A percentile compares a stretch with the other conserved stretches of the same genome.
Conservation (phyloP, 164 flowering plant species). For the Stephania yunnanensis region DNA sequence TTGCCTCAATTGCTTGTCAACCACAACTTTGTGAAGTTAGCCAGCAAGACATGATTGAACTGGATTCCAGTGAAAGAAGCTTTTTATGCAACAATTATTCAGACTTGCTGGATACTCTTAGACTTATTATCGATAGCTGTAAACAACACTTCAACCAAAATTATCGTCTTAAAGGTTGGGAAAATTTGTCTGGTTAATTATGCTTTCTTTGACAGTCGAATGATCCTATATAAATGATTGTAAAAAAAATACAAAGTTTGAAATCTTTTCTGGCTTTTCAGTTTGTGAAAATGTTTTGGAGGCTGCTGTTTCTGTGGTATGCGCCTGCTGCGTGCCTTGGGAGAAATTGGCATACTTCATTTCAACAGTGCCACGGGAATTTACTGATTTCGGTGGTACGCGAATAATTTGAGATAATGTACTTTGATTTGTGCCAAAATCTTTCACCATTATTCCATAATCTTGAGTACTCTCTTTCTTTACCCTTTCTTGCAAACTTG, state of each 20-base stretch:
- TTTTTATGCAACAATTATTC: slow-evolving; percentile 18
- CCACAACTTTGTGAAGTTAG: slow-evolving; percentile 17
- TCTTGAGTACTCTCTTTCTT: not conserved
- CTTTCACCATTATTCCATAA: not conserved
- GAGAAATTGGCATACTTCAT: slow-evolving; percentile 65
- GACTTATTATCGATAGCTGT: slow-evolving; percentile 68
- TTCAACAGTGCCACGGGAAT: slow-evolving; percentile 69
- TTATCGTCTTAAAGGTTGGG: slow-evolving; percentile 79
- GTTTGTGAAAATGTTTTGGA: slow-evolving; percentile 67
- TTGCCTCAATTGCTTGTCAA: slow-evolving; percentile 56
- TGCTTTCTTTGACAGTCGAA: not conserved
- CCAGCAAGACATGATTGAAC: slow-evolving; percentile 11
- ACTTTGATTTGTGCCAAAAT: not conserved
- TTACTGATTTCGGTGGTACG: slow-evolving; percentile 75
- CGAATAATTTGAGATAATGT: not conserved
- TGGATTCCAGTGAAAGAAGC: slow-evolving; percentile 20
- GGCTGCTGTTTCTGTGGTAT: slow-evolving; percentile 56
- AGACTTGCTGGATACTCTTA: slow-evolving; percentile 52
- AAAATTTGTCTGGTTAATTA: not conserved
- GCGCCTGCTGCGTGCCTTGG: slow-evolving; percentile 47
- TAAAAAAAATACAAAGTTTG: not conserved
- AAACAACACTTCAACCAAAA: slow-evolving; percentile 90
- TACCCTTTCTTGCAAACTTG: not conserved
- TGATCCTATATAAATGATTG: not conserved
- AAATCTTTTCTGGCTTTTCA: slow-evolving; percentile 20